Conservation (phyloP, 2,329 filamentous ascomycete species). For the Aspergillus udagawae region DNA sequence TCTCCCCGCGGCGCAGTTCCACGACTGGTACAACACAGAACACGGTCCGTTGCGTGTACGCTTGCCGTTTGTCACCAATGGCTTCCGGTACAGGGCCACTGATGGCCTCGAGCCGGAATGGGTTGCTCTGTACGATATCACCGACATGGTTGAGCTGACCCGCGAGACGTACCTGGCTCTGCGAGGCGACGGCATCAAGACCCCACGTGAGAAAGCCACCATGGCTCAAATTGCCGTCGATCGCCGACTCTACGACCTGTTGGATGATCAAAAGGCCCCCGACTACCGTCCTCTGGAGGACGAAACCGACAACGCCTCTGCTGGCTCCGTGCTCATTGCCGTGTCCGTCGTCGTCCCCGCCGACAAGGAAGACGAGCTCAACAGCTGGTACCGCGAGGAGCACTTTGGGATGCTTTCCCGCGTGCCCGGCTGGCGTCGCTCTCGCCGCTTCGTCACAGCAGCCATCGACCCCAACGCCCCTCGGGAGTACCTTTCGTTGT, state of each 20-base stretch:
- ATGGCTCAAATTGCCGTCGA: slow-evolving; percentile 66
- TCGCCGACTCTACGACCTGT: slow-evolving; percentile 66
- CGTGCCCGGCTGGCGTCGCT: slow-evolving; percentile 74
- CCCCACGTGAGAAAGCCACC: slow-evolving; percentile 56
- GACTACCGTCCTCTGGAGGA: slow-evolving; percentile 60
- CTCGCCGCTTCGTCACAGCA: slow-evolving; percentile 65
- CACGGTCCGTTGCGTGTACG: slow-evolving; percentile 79
- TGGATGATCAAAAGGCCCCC: slow-evolving; percentile 53
- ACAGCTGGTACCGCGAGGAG: slow-evolving; percentile 71
- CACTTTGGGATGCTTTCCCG: slow-evolving; percentile 68
- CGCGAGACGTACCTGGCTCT: slow-evolving; percentile 60
- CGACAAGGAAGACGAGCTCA: slow-evolving; percentile 53
- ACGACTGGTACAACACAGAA: slow-evolving; percentile 94
- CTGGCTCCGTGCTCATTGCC: slow-evolving; percentile 59
- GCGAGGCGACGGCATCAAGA: slow-evolving; percentile 48
- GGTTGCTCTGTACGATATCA: slow-evolving; percentile 78
- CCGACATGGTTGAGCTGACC: slow-evolving; percentile 66
- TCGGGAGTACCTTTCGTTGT: slow-evolving; percentile 61
- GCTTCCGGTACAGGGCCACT: slow-evolving; percentile 70
- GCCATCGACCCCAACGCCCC: slow-evolving; percentile 55
- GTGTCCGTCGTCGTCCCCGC: slow-evolving; percentile 58
- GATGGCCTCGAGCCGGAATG: slow-evolving; percentile 63
- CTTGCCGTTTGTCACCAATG: slow-evolving; percentile 69
- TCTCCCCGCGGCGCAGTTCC: slow-evolving; percentile 66
- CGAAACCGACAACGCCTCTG: slow-evolving; percentile 55